Evolutionary conservation across 2,329 filamentous ascomycete genomes (phyloP), one percentile per base, ranked within the genome.

Genomic region (Chaetomium olivaceum): DNA sequence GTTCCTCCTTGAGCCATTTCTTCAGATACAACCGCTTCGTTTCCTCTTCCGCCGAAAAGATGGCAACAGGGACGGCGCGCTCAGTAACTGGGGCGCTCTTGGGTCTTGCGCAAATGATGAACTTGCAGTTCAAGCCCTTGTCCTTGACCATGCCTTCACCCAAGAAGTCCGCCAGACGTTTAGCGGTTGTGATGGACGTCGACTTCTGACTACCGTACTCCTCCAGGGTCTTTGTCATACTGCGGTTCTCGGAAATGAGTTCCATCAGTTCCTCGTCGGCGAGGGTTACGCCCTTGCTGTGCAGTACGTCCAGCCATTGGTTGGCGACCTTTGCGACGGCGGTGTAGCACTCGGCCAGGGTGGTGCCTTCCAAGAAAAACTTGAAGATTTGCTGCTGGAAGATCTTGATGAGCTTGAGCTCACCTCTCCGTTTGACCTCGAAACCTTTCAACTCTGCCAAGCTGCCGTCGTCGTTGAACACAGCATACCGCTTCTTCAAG

Each of bases 361-460:
- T 96, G 4, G 87, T 85, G 7, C 95, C 95, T 74, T 99, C 94
- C 6, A 99, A 82, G 80, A 99, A 99, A 79, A 99, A 98, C 76
- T 97, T 97, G 89, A 99, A 99, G 71, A 99, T 97, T 74, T 99
- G 95, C 67, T 95, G 92, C 77, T 99, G 95, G 77, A 99, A 99
- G 75, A 98, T 99, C 80, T 99, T 99, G 85, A 99, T 99, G 72
- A 99, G 89, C 80, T 99, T 99, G 72, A 99, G 82, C 80, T 99
- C 95, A 82, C 95, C 95, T 86, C 95, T 87, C 76, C 95, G 89
- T 82, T 99, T 99, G 70, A 99, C 89, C 74, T 99, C 95, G 74
- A 99, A 99, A 6, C 95, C 95, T 75, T 99, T 99, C 74, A 99
- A 78, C 76, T 99, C 95, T 16, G 95, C 95, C 61, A 99, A 83